A percentile compares a stretch with the other conserved stretches of the same genome.
phyloP scores from a whole-genome alignment of 2,329 filamentous ascomycete genomes.

The Aspergillus fumigatiaffinis region DNA sequence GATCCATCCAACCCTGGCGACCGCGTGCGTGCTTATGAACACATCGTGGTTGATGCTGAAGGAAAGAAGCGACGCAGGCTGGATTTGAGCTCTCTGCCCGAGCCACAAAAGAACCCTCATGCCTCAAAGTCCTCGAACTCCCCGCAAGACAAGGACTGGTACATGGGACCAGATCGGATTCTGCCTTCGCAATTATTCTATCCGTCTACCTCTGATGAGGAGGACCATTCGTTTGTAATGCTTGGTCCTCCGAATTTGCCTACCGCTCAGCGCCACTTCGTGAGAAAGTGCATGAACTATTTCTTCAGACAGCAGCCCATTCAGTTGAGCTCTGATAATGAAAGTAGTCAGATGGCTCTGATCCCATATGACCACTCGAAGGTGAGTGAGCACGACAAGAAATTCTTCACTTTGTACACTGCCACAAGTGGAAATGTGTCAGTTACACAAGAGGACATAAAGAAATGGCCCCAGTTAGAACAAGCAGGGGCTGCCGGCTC shows the following conservation, averaged over 20 bases:
- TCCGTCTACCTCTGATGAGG: conserved; percentile 24
- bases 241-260: conserved; percentile 17
- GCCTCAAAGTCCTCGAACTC: background rate
- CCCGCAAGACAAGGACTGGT: conserved; percentile 21
- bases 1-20: background rate
- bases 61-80: conserved; percentile 31
- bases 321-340: conserved; percentile 15
- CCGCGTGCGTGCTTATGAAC: conserved; percentile 18
- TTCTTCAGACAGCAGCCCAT: conserved; percentile 26
- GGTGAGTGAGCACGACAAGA: conserved; percentile 8
- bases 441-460: conserved; percentile 24
- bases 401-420: conserved; percentile 29
- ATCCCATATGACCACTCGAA: conserved; percentile 24
- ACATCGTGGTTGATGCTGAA: conserved; percentile 19
- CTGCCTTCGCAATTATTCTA: conserved; percentile 43
- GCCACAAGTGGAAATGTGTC: conserved; percentile 19
- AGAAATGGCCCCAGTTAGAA: conserved; percentile 26
- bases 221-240: conserved; percentile 24
- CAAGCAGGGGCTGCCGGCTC: background rate
- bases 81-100: conserved; percentile 10
- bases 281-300: conserved; percentile 27
- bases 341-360: conserved; percentile 21
- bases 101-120: background rate
- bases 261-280: conserved; percentile 24
- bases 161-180: conserved; percentile 38